Percentiles rank a stretch among this genome's conserved stretches.
Conservation (phyloP, 1,139 yeast species). For the Wickerhamiella pararugosa region DNA sequence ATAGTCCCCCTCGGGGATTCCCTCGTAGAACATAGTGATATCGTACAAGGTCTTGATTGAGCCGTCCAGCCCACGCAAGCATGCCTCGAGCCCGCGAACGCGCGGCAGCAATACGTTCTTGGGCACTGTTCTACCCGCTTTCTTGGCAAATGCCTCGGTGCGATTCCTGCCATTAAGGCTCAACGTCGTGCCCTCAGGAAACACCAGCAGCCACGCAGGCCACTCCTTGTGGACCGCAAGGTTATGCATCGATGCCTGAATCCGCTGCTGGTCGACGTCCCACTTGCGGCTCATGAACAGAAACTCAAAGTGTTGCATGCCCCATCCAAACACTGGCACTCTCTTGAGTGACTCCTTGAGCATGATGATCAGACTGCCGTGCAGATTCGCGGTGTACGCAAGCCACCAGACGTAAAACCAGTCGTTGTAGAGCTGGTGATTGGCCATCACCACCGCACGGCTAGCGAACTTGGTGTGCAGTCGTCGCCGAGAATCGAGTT, state of each 20-base stretch:
- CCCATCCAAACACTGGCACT: conserved; percentile 72
- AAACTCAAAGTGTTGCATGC: conserved; percentile 70
- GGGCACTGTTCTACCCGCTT: conserved; percentile 31
- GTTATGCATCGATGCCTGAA: conserved; percentile 28
- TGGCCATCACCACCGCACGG: conserved; percentile 52
- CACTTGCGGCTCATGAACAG: conserved; percentile 75
- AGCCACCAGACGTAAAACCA: conserved; percentile 93
- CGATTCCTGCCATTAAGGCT: conserved; percentile 47
- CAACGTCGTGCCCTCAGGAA: conserved; percentile 92
- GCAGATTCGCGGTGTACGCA: conserved; percentile 48
- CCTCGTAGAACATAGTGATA: conserved; percentile 69
- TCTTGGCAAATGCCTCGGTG: conserved; percentile 42
- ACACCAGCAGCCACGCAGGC: conserved; percentile 45
- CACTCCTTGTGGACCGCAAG: conserved; percentile 32
- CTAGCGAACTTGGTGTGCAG: conserved; percentile 22
- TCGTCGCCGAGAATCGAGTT: conserved; percentile 18
- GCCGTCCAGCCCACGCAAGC: conserved; percentile 42
- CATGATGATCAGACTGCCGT: conserved; percentile 54
- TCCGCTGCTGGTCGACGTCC: conserved; percentile 48
- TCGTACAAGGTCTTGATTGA: conserved; percentile 64
- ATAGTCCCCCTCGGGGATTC: conserved; percentile 41
- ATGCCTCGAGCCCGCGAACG: conserved; percentile 58
- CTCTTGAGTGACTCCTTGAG: conserved; percentile 62
- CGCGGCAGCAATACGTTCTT: conserved; percentile 67
- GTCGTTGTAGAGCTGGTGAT: conserved; percentile 89